Evolutionary conservation across 768 basidiomycete species (phyloP).

Genomic region (Coprinellus aureogranulatus): DNA sequence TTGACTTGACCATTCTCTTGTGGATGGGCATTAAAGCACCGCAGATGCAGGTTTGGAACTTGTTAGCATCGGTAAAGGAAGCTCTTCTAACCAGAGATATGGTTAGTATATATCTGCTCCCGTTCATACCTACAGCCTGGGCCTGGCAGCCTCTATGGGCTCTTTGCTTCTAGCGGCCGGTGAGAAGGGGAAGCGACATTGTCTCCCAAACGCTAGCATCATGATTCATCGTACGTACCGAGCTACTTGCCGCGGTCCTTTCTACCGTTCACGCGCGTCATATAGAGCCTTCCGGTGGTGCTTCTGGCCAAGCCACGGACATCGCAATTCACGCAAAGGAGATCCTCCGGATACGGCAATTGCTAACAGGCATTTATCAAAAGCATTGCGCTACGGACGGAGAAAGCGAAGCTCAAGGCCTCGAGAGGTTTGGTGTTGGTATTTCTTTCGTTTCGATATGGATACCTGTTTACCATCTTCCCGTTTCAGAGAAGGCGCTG

Average conservation of each 20-base stretch:
- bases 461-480: slow-evolving; percentile 15
- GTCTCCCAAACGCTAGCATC: slow-evolving; percentile 89
- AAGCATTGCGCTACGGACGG: slow-evolving; percentile 71
- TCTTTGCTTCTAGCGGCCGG: slow-evolving; percentile 90
- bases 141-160: slow-evolving; percentile 95
- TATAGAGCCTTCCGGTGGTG: slow-evolving; percentile 92
- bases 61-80: slow-evolving; percentile 16
- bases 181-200: slow-evolving; percentile 86
- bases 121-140: slow-evolving; percentile 95
- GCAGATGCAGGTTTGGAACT: slow-evolving; percentile 60
- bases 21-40: not conserved
- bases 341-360: slow-evolving; percentile 83
- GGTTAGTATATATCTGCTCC: slow-evolving; percentile 88
- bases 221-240: slow-evolving; percentile 90
- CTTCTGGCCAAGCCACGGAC: slow-evolving; percentile 92
- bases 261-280: not conserved
- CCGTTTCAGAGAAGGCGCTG: slow-evolving; percentile 70
- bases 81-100: slow-evolving; percentile 3
- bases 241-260: not conserved
- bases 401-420: slow-evolving; percentile 62
- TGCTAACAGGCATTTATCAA: slow-evolving; percentile 87
- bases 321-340: slow-evolving; percentile 98
- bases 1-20: slow-evolving; percentile 16
- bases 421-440: slow-evolving; percentile 79
- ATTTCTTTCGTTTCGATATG: slow-evolving; percentile 9